These are phyloP conservation scores for Penicillium bovifimosum DNA, from an alignment of 495 filamentous ascomycete species.

Conservation along the genomic window DNA sequence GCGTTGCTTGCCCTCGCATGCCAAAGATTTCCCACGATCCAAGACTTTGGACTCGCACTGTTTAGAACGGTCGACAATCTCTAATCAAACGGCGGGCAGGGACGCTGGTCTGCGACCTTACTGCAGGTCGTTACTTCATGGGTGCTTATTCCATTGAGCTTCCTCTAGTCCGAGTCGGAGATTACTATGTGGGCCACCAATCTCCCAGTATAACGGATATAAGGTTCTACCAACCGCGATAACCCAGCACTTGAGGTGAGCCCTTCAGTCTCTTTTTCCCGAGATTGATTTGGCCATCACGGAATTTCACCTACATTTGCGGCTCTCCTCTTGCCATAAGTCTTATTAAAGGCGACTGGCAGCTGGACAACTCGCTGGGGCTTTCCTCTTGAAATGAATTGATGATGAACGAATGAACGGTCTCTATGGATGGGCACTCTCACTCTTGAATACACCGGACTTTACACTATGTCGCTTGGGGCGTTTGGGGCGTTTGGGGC, in stretches of 20 bases:
- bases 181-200: too few relatives aligned
- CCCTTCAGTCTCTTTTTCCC: neutral
- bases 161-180: too few relatives aligned
- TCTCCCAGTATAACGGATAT: neutral
- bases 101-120: too few relatives aligned
- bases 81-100: neutral
- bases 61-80: neutral
- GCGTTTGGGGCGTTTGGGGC: neutral
- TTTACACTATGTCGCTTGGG: neutral
- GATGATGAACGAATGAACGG: conserved; percentile 2
- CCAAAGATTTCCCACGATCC: neutral
- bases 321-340: neutral
- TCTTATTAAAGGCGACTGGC: neutral
- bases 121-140: too few relatives aligned
- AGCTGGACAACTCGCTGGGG: neutral
- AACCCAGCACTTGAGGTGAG: neutral
- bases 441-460: conserved; percentile 1
- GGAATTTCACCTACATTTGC: neutral
- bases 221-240: neutral
- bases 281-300: neutral
- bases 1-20: neutral
- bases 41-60: neutral
- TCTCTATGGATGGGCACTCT: neutral
- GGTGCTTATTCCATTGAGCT: too few relatives aligned
- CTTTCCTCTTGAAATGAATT: neutral